Percentiles rank a stretch among this genome's conserved stretches.
Conservation (phyloP, 2,329 filamentous ascomycete species). For the Didymella lethalis region DNA sequence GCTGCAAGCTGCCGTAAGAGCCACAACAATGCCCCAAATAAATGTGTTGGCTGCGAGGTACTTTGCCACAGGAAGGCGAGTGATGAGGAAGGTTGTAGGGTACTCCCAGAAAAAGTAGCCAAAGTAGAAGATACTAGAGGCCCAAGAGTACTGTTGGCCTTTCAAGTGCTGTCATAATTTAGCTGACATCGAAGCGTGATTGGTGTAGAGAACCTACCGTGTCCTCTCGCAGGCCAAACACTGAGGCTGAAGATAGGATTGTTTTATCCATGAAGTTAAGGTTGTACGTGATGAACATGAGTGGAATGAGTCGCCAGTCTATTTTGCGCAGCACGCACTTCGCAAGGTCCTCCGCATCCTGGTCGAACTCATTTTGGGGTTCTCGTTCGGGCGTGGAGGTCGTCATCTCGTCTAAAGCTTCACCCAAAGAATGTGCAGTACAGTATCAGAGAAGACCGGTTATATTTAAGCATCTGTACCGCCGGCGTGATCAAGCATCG, state of each 20-base stretch:
- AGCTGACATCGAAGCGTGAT: not conserved
- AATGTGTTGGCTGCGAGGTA: slow-evolving; percentile 11
- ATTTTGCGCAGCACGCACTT: slow-evolving; percentile 63
- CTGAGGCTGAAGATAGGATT: slow-evolving; percentile 57
- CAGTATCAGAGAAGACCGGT: not conserved
- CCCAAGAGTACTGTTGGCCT: slow-evolving; percentile 15
- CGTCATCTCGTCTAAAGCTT: not conserved
- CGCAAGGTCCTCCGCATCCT: slow-evolving; percentile 18
- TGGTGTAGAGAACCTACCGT: slow-evolving; percentile 11
- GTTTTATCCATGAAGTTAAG: slow-evolving; percentile 70
- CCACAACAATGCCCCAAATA: slow-evolving; percentile 7
- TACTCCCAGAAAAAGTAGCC: slow-evolving; percentile 16
- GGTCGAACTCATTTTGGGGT: not conserved
- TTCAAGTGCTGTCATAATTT: slow-evolving; percentile 4
- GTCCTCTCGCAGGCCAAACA: slow-evolving; percentile 58
- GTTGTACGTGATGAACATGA: slow-evolving; percentile 66
- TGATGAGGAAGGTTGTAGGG: slow-evolving; percentile 8
- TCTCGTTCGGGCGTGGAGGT: not conserved
- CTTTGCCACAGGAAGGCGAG: slow-evolving; percentile 6
- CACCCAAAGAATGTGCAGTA: not conserved
- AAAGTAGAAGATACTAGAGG: slow-evolving; percentile 12
- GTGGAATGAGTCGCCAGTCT: slow-evolving; percentile 62
- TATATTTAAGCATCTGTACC: slow-evolving; percentile 1
- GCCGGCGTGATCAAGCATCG: slow-evolving; percentile 16
- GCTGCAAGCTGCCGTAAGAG: slow-evolving; percentile 5